Evolutionary conservation across 2,329 filamentous ascomycete genomes (phyloP).

Genomic region (Penicillium concentricum): DNA sequence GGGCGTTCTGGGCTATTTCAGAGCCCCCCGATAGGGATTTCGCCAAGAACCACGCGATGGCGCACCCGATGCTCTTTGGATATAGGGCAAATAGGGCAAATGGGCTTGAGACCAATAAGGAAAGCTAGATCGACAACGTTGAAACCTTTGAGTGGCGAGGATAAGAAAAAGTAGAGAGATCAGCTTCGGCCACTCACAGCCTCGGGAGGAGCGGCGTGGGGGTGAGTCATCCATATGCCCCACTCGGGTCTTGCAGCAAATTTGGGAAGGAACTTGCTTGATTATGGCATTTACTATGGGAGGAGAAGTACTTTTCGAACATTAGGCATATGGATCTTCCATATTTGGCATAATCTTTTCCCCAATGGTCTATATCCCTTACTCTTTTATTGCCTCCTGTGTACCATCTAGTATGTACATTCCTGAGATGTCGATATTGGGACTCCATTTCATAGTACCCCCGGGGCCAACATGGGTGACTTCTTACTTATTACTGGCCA

Average conservation of each 20-base stretch:
- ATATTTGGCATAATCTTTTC: not conserved
- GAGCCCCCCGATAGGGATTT: slow-evolving; percentile 10
- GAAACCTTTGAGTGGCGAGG: slow-evolving; percentile 6
- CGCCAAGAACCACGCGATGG: slow-evolving; percentile 17
- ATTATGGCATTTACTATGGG: slow-evolving; percentile 4
- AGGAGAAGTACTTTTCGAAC: not conserved
- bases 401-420: not conserved
- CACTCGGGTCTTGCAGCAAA: not conserved
- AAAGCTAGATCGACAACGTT: slow-evolving; percentile 22
- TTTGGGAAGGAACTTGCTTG: slow-evolving; percentile 1
- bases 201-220: slow-evolving; percentile 20
- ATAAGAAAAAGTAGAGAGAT: slow-evolving; percentile 12
- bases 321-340: not conserved
- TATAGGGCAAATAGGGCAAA: not conserved
- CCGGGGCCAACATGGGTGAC: not conserved
- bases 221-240: slow-evolving; percentile 16
- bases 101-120: slow-evolving; percentile 19
- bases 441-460: not conserved
- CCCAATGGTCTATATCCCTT: not conserved
- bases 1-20: slow-evolving; percentile 13
- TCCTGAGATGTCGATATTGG: not conserved
- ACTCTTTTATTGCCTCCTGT: not conserved
- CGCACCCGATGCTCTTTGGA: slow-evolving; percentile 18
- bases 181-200: slow-evolving; percentile 23
- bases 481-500: not conserved